These are phyloP conservation scores for Suillus sp. DNA, from an alignment of 768 basidiomycete species.

Conservation along the genomic window DNA sequence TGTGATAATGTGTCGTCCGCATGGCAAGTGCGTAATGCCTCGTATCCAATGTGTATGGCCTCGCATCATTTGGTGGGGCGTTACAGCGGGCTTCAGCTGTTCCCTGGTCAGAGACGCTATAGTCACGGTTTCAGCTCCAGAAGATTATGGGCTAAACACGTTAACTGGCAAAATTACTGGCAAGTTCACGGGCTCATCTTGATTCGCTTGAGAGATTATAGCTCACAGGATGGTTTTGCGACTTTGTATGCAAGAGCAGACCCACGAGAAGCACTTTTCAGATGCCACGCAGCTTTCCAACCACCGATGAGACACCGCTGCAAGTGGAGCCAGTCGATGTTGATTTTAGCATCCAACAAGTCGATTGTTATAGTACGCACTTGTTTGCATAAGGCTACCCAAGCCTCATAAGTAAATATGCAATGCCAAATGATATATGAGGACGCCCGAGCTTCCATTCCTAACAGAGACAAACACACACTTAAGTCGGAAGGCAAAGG, in stretches of 20 bases:
- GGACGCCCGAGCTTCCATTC: background rate
- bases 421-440: no score
- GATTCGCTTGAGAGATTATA: background rate
- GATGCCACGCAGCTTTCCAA: background rate
- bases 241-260: background rate
- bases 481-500: no score
- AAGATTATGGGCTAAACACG: background rate
- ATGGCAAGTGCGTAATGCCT: background rate
- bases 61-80: background rate
- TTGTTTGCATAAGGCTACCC: no score
- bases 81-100: background rate
- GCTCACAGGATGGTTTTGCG: background rate
- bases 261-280: background rate
- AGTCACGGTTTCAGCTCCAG: background rate
- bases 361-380: background rate
- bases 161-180: background rate
- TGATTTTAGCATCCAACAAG: background rate
- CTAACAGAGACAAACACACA: background rate
- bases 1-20: background rate
- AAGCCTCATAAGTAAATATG: no score
- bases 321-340: background rate
- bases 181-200: background rate
- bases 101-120: background rate
- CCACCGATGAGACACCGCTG: background rate
- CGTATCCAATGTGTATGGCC: background rate